Base-by-base conservation (phyloP, 306 rosid genomes). In the Castanopsis chinensis region DNA sequence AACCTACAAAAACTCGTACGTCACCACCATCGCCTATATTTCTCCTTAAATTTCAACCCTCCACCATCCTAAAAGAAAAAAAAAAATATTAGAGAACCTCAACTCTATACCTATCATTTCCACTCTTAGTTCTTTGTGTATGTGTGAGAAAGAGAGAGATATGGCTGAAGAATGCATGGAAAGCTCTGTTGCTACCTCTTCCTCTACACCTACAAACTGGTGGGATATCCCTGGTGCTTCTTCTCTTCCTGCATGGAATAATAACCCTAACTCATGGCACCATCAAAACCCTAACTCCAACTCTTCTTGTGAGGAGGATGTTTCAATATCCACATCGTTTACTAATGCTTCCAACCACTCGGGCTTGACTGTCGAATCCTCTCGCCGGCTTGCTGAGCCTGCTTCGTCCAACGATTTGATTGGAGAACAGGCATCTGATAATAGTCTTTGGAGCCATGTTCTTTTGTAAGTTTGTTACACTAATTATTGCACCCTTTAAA, bases 321-420 rank as follows among this genome's bases (percentile, higher is more conserved):
- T 92, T 59, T 94, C 97, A 0, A 85, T 83, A 70, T 89, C 97
- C n/a, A 84, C 92, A 5, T 93, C 98, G 27, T 90, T 93, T 79
- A 93, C 92, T 28, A 93, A 91, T 82, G 91, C 86, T 45, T 93
- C 98, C 56, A 93, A 90, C 84, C 97, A 91, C 76, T 94, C 98
- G 1, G 86, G 78, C 56, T 89, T 91, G 85, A 86, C 94, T 2
- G 89, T 90, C 20, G 89, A 90, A 33, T 91, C 97, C 7, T 81
- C 92, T 55, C 89, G 89, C 30, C 80, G 88, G 1, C 85, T 84
- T 27, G 75, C 83, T 53, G 86, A 84, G 21, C 83, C 86, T 35
- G 80, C 90, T 76, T 85, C 93, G 28, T 80, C 93, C 55, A 82
- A 82, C 19, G 88, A 83, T 28, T 84, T 90, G 67, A 84, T 91